Base-by-base conservation (phyloP, 1,139 yeast genomes). In the Lipomyces yarrowii region DNA sequence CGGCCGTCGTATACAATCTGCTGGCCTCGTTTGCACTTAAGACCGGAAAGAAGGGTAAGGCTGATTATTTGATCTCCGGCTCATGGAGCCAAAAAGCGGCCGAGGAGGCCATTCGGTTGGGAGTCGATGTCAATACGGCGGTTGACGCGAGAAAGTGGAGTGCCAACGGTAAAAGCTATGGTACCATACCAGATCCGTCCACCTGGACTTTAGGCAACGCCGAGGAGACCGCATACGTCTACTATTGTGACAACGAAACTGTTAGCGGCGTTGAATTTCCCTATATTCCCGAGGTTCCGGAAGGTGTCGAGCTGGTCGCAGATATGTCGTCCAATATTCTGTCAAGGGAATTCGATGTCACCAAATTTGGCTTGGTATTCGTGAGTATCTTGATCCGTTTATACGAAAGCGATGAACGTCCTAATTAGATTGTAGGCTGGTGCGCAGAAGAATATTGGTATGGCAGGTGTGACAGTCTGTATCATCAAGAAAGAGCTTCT, bases 401-500 rank as follows among this genome's bases (percentile, higher is more conserved):
- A 18, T 13, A 39, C 7, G 56, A n/a, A 8, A 26, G 13, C 11
- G 56, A 21, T 80, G 23, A n/a, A 35, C 23, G 11, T 13, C 55
- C 33, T 52, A 52, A 23, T 26, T 52, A 5, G 10, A 51, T 18
- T 42, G 23, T 39, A 68, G 86, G 96, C 96, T n/a, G 99, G 99
- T 68, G 99, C 98, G 23, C 99, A 94, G 79, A 94, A 94, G 80
- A 94, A 94, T 77, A 91, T 94, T 75, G 99, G 99, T 64, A 82
- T 94, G 76, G 98, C 99, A 5, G 99, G 99, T 56, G 85, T 94
- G 72, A 89, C 98, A 21, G 84, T 94, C 70, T 93, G 92, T 77
- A 93, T 94, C 73, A 87, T 93, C 77, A 90, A 90, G 79, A 93
- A 93, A 77, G 76, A 87, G 3, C 83, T 94, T 63, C 80, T 94